phyloP scores from a whole-genome alignment of 2,329 filamentous ascomycete species.

The Metarhizium rileyi region DNA sequence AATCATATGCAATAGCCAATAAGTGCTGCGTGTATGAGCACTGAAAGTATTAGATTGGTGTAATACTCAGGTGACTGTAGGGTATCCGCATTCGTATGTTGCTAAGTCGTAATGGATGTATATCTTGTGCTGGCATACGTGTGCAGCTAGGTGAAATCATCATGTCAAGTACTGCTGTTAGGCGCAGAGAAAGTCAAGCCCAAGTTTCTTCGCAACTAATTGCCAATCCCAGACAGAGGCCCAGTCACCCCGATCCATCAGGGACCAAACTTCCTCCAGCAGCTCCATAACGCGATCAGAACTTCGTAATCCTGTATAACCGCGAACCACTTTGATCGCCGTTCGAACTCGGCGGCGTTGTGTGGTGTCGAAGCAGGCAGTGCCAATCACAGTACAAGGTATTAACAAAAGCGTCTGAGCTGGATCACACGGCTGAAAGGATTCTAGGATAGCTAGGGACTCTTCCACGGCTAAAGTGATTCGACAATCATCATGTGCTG shows the following conservation, averaged over 20 bases:
- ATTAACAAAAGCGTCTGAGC: slow-evolving; percentile 50
- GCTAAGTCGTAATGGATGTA: background rate
- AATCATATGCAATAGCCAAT: background rate
- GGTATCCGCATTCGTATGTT: background rate
- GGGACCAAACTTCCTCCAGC: slow-evolving; percentile 48
- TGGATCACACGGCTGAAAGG: slow-evolving; percentile 47
- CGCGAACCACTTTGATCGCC: slow-evolving; percentile 40
- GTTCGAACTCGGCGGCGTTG: slow-evolving; percentile 44
- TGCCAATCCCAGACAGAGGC: slow-evolving; percentile 56
- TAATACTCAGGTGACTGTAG: background rate
- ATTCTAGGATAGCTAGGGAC: slow-evolving; percentile 43
- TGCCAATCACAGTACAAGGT: slow-evolving; percentile 51
- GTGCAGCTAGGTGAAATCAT: background rate
- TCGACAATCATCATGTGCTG: slow-evolving; percentile 38
- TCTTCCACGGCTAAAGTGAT: slow-evolving; percentile 47
- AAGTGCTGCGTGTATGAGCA: background rate
- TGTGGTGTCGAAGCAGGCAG: slow-evolving; percentile 42
- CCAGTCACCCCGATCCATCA: slow-evolving; percentile 51
- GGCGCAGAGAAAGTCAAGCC: slow-evolving; percentile 46
- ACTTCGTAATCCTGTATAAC: slow-evolving; percentile 51
- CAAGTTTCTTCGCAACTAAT: slow-evolving; percentile 40
- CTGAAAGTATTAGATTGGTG: background rate
- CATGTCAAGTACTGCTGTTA: slow-evolving; percentile 13
- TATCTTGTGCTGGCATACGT: background rate
- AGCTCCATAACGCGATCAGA: slow-evolving; percentile 43